Base-by-base conservation (phyloP, 2,329 filamentous ascomycete species). In the Neonectria neomacrospora region DNA sequence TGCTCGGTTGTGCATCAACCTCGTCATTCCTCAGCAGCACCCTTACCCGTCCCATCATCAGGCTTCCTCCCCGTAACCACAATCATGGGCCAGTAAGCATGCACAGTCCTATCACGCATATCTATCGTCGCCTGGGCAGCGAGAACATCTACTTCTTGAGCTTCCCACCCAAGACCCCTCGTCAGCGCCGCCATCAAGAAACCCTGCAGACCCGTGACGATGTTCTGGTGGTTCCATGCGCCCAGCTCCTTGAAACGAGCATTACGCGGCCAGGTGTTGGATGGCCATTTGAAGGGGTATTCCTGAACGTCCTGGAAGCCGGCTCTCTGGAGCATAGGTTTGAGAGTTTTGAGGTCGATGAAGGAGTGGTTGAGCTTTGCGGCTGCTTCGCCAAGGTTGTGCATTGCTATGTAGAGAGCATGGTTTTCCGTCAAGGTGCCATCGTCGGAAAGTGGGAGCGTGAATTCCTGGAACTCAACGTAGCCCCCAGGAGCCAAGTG, bases 11-110 rank as follows among this genome's bases (percentile, higher is more conserved):
- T 37, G 32, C 16, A 26, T 16, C 22, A 45, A 20, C 45, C 3
- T 22, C 45, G 10, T 32, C 5, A 20, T 11, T 20, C 11, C 28
- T 34, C 18, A 16, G 37, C 16, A 7, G 34, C 11, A 20, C 3
- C 18, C 22, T 39, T 14, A 7, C 20, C 5, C 22, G 53, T 37
- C 26, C 23, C 28, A 4, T 34, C 26, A 6, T 30, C 50, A 26
- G 39, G 37, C 12, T 58, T 63, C 22, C 58, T 48, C 16, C 30
- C 58, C 8, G 58, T 60, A 32, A 60, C 58, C 11, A 55, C 58
- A 55, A 60, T 60, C 50, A 63, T 54, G 9, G 61, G 55, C 56
- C 55, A 63, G 44, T 63, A 63, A 14, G 61, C 61, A 45, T 63
- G 61, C n/a, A 63, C 48, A 6, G 28, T 50, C 26, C 34, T 54